phyloP scores from a whole-genome alignment of 139 green algal species.

The Coccomyxa sp. region DNA sequence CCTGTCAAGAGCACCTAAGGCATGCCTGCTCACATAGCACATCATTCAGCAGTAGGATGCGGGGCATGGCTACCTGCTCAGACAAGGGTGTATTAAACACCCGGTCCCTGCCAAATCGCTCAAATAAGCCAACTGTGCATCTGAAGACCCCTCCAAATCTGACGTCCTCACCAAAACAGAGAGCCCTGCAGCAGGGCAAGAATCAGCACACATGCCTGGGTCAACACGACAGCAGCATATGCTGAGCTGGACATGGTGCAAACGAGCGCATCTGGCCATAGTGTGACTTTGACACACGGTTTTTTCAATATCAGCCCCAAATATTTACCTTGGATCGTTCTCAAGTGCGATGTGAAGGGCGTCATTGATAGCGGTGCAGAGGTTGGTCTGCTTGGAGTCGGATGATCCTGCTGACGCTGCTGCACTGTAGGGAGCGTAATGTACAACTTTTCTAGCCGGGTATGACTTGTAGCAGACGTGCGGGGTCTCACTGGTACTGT shows the following conservation, averaged over 20 bases:
- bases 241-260: not conserved
- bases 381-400: constrained; percentile 50
- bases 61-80: too few relatives aligned
- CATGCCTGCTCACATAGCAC: too few relatives aligned
- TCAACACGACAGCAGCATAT: not conserved
- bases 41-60: too few relatives aligned
- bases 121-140: constrained; percentile 75
- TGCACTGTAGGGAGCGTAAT: too few relatives aligned
- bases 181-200: too few relatives aligned
- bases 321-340: constrained; percentile 28
- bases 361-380: constrained; percentile 86
- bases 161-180: constrained; percentile 86
- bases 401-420: not conserved
- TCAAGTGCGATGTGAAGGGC: constrained; percentile 72
- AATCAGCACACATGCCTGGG: too few relatives aligned
- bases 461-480: too few relatives aligned
- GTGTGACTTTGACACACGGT: not conserved
- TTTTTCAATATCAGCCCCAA: not conserved
- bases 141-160: constrained; percentile 92
- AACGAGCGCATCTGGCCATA: too few relatives aligned
- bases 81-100: constrained; percentile 94
- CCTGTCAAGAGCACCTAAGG: too few relatives aligned
- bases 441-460: too few relatives aligned
- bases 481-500: too few relatives aligned
- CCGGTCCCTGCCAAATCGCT: constrained; percentile 66